Conservation (phyloP, 1,139 yeast species). For the Scheffersomyces titani region DNA sequence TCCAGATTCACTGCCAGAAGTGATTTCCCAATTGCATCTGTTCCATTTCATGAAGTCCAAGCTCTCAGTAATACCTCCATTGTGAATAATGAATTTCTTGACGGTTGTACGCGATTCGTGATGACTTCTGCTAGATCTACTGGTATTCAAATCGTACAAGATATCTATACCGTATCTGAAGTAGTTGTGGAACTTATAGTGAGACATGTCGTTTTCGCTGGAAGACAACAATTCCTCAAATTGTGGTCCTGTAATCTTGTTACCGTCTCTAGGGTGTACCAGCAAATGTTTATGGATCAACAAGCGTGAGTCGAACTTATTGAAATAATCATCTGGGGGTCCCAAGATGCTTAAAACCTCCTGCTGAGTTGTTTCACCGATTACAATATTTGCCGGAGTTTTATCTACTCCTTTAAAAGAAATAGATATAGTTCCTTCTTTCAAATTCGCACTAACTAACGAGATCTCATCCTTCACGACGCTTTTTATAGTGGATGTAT, state of each 20-base stretch:
- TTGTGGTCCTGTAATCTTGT: neutral
- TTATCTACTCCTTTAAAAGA: conserved; percentile 3
- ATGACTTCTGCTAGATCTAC: conserved; percentile 14
- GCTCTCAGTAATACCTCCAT: conserved; percentile 50
- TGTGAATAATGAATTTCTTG: conserved; percentile 49
- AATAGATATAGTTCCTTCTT: conserved; percentile 3
- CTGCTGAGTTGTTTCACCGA: conserved; percentile 52
- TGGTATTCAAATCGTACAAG: conserved; percentile 42
- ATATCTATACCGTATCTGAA: conserved; percentile 55
- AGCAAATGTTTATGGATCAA: conserved; percentile 36
- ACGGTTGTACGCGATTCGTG: conserved; percentile 27
- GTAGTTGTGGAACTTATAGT: conserved; percentile 55
- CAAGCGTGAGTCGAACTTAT: conserved; percentile 48
- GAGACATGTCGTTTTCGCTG: conserved; percentile 16
- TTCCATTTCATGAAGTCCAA: conserved; percentile 54
- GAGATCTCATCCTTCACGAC: neutral
- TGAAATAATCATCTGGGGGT: conserved; percentile 56
- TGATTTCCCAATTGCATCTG: conserved; percentile 41
- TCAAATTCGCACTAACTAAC: conserved; percentile 2
- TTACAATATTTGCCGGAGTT: conserved; percentile 7
- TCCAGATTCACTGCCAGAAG: conserved; percentile 4
- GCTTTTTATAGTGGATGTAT: neutral
- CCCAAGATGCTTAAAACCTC: conserved; percentile 50
- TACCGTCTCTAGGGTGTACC: neutral
- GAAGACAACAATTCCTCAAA: neutral